phyloP scores from a whole-genome alignment of 106 monocot species.

The Acorus gramineus region DNA sequence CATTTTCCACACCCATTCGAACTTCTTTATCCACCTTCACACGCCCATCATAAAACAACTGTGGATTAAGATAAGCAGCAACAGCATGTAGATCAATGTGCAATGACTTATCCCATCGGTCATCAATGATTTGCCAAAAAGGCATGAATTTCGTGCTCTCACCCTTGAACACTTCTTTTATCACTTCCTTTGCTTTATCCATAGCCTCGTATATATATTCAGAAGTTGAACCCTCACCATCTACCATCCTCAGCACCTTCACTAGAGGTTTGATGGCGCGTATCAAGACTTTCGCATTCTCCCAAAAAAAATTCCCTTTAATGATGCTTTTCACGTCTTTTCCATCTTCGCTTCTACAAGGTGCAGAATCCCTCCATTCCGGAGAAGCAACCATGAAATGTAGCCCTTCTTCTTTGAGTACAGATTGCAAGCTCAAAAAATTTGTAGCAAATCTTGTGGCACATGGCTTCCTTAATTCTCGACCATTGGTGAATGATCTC shows the following conservation, averaged over 20 bases:
- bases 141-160: background rate
- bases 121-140: background rate
- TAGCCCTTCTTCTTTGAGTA: background rate
- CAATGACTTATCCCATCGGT: background rate
- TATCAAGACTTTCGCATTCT: background rate
- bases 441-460: constrained; percentile 1
- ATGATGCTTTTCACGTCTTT: background rate
- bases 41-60: background rate
- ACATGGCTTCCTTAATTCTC: background rate
- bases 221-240: background rate
- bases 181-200: background rate
- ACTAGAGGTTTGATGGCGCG: background rate
- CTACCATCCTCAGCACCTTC: background rate
- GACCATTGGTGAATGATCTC: background rate
- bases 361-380: background rate
- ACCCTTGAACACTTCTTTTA: background rate
- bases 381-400: background rate
- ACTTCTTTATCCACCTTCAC: background rate
- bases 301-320: background rate
- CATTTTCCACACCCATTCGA: background rate
- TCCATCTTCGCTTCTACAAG: background rate
- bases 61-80: background rate
- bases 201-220: background rate
- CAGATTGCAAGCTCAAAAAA: constrained; percentile 1
- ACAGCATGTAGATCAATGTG: background rate